A percentile compares a stretch with the other conserved stretches of the same genome.
Conservation (phyloP, 768 basidiomycete genomes). For the Rhizopogon vesiculosus region DNA sequence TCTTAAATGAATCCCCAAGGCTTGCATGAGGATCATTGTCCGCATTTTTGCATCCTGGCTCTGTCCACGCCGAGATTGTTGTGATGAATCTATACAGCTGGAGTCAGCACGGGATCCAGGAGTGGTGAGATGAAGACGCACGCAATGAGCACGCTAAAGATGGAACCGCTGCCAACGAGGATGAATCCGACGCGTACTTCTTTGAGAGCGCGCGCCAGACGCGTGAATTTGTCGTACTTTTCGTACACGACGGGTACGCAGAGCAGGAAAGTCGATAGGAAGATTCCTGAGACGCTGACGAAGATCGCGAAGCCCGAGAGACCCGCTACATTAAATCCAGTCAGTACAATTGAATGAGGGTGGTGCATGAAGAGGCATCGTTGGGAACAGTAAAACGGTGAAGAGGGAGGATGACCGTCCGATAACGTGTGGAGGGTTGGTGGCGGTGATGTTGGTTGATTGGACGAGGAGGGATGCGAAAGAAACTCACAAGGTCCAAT, state of each 20-base stretch:
- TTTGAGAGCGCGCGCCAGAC: conserved; percentile 74
- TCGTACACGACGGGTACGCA: conserved; percentile 76
- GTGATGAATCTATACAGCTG: conserved; percentile 54
- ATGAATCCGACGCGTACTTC: conserved; percentile 84
- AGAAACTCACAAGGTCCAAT: conserved; percentile 78
- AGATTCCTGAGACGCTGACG: conserved; percentile 65
- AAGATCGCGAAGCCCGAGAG: conserved; percentile 85
- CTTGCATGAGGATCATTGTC: conserved; percentile 75
- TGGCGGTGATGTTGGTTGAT: not conserved
- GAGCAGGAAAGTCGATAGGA: conserved; percentile 71
- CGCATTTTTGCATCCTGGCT: conserved; percentile 85
- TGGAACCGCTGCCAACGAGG: conserved; percentile 65
- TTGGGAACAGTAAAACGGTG: too few species aligned
- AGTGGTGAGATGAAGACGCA: conserved; percentile 35
- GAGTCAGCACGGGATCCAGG: conserved; percentile 12
- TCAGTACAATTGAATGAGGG: conserved; percentile 10
- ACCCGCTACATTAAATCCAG: conserved; percentile 52
- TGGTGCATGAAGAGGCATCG: not conserved
- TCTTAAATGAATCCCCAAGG: conserved; percentile 61
- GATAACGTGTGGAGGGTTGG: not conserved
- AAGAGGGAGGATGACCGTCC: not conserved
- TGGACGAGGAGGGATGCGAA: not conserved
- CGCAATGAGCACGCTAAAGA: conserved; percentile 71
- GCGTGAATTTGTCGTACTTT: conserved; percentile 77
- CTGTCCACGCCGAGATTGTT: conserved; percentile 83